Percentiles rank a stretch among this genome's conserved stretches.
Evolutionary conservation across 129 eudicot genomes (phyloP).

Genomic region (Ambrosia artemisiifolia): DNA sequence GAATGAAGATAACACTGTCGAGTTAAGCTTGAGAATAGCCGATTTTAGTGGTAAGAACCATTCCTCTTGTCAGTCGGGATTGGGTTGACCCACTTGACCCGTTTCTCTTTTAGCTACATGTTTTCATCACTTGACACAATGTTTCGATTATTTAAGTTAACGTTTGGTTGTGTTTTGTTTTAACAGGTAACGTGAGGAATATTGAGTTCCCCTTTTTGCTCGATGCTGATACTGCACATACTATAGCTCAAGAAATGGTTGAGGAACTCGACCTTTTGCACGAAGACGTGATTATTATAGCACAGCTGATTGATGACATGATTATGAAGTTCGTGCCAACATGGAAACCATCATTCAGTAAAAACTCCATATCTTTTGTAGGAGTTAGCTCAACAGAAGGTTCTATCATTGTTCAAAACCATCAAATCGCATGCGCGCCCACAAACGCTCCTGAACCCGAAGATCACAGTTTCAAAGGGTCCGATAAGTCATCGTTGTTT

Average conservation of each 20-base stretch:
- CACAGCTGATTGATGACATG: slow-evolving; percentile 56
- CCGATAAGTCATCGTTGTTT: neutral
- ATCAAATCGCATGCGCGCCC: slow-evolving; percentile 11
- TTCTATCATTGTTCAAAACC: slow-evolving; percentile 23
- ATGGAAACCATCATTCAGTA: slow-evolving; percentile 40
- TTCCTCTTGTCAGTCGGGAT: neutral
- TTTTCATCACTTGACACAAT: no score
- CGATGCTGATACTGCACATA: slow-evolving; percentile 44
- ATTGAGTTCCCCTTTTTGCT: slow-evolving; percentile 52
- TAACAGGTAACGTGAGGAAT: slow-evolving; percentile 43
- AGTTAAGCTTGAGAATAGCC: slow-evolving; percentile 41
- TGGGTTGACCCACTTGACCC: no score
- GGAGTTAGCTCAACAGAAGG: slow-evolving; percentile 17
- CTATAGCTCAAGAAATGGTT: slow-evolving; percentile 73
- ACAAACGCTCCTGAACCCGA: neutral
- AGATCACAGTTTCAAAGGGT: slow-evolving; percentile 10
- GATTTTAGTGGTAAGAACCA: slow-evolving; percentile 33
- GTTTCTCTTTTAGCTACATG: no score
- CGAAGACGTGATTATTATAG: slow-evolving; percentile 48
- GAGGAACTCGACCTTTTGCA: slow-evolving; percentile 45
- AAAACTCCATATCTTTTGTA: slow-evolving; percentile 7
- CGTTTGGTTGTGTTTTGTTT: neutral
- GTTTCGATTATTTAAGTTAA: neutral
- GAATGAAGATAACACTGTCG: slow-evolving; percentile 38
- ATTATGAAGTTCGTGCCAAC: slow-evolving; percentile 42